Evolutionary conservation across 345 rosid genomes (phyloP).

Genomic region (Xanthoceras sorbifolium): DNA sequence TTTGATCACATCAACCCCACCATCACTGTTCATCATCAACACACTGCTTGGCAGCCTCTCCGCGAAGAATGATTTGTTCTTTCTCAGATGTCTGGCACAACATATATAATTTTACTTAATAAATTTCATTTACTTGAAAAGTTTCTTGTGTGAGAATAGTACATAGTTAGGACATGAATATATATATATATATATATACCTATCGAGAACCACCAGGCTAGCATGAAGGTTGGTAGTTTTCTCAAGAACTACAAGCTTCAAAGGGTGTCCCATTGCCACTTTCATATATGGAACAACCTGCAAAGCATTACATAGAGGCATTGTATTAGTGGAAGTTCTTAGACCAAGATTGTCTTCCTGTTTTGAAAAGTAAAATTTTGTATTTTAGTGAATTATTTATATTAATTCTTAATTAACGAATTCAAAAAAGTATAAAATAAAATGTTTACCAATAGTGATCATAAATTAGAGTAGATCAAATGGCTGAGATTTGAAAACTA

Average conservation of each 20-base stretch:
- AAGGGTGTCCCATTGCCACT: constrained; percentile 40
- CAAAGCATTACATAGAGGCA: not conserved
- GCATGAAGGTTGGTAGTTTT: constrained; percentile 39
- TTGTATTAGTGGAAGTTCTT: no score
- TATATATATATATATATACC: constrained; percentile 13
- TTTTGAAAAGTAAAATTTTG: no score
- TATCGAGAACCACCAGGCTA: constrained; percentile 35
- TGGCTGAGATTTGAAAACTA: not conserved
- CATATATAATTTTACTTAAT: no score
- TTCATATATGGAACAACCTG: constrained; percentile 36
- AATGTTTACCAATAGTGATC: no score
- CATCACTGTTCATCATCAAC: constrained; percentile 36
- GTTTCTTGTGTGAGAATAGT: no score
- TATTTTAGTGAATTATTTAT: no score
- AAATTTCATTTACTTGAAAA: not conserved
- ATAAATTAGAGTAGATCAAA: not conserved
- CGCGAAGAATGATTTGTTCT: constrained; percentile 34
- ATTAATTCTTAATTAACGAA: no score
- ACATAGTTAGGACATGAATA: no score
- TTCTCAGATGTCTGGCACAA: constrained; percentile 27
- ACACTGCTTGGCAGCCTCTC: constrained; percentile 37
- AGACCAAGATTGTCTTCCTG: no score
- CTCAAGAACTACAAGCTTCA: constrained; percentile 40
- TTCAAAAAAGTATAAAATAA: no score
- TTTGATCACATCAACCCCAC: constrained; percentile 36